phyloP scores from a whole-genome alignment of 2,329 filamentous ascomycete genomes.

The Trichoderma afroharzianum region DNA sequence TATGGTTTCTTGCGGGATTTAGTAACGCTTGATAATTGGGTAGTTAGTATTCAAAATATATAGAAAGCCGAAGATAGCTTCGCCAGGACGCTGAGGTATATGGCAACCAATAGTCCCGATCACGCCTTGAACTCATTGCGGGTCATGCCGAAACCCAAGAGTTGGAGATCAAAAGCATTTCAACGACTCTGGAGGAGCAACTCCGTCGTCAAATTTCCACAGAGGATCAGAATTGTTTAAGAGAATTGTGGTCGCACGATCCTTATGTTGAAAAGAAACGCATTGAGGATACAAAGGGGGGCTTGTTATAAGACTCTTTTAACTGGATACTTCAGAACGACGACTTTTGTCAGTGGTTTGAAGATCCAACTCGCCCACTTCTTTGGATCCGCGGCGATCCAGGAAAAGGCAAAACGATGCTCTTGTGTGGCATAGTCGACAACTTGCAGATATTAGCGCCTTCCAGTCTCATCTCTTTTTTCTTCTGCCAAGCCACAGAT shows the following conservation, averaged over 20 bases:
- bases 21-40: slow-evolving; percentile 35
- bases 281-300: background rate
- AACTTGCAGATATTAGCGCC: background rate
- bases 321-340: background rate
- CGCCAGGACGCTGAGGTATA: slow-evolving; percentile 20
- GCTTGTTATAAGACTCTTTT: background rate
- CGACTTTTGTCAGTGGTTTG: background rate
- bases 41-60: slow-evolving; percentile 28
- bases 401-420: slow-evolving; percentile 45
- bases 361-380: slow-evolving; percentile 21
- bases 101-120: background rate
- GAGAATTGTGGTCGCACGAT: background rate
- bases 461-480: background rate
- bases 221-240: background rate
- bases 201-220: slow-evolving; percentile 3
- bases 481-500: slow-evolving; percentile 23
- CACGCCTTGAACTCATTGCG: background rate
- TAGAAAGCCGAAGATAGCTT: slow-evolving; percentile 26
- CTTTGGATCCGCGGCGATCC: slow-evolving; percentile 40
- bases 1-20: slow-evolving; percentile 29
- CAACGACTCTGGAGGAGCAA: background rate
- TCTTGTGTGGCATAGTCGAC: slow-evolving; percentile 36
- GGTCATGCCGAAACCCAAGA: background rate
- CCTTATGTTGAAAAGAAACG: background rate
- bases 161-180: background rate